Evolutionary conservation across 2,329 filamentous ascomycete genomes (phyloP), one percentile per base, ranked within the genome.

Genomic region (Nemania serpens): DNA sequence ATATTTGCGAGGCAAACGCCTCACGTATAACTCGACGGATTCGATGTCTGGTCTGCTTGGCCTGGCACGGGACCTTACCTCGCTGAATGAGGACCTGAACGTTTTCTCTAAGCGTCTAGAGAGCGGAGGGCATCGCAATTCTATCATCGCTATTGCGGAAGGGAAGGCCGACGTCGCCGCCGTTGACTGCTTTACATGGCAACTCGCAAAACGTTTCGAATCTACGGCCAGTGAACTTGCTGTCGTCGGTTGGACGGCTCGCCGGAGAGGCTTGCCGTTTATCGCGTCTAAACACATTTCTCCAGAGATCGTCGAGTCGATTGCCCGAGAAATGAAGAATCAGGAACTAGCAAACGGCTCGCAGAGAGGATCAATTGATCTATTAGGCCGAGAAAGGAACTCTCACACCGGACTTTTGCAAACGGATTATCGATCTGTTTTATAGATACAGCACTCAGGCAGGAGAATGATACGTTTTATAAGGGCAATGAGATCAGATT

Each of bases 161-260:
- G 59, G 47, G 22, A 50, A 17, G 5, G 59, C 60, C 1, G 56
- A 60, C 52, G 53, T 65, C 20, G 57, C 62, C 9, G 62, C 60
- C 6, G 15, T 65, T 46, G 62, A 65, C 45, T 65, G 62, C 42
- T 36, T 60, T 15, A 63, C 52, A 45, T 65, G 62, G 62, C n/a
- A 63, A 37, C 56, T 65, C 5, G 62, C 62, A 18, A 57, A 60
- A 20, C 56, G 50, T 9, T 65, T 58, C 39, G 62, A 65, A 42
- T 25, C 62, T 5, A 34, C 50, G 10, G 47, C 56, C 22, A 9
- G 13, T 0, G 17, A 36, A 12, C 56, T 65, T 34, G 46, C 48
- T 49, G 59, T 63, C 4, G 34, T 63, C n/a, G 62, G 62, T 17
- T 65, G 62, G 62, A 65, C 62, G 10, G 41, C 53, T 33, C 53